Evolutionary conservation across 1,284 basidiomycete species (phyloP).

Genomic region (Marasmius oreades): DNA sequence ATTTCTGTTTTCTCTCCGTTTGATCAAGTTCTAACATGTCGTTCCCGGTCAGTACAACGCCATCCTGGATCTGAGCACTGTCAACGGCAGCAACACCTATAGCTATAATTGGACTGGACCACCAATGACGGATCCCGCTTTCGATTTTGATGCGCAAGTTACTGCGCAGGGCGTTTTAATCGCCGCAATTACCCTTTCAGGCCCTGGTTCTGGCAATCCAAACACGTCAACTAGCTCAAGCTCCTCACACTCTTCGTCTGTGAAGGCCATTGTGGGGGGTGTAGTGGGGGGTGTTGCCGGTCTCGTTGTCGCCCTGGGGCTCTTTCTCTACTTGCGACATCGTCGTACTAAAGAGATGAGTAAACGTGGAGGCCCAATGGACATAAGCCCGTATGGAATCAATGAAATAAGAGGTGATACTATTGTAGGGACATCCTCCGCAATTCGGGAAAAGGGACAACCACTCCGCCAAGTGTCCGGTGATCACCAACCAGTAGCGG

Average conservation of each 20-base stretch:
- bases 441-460: too few relatives aligned
- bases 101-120: background rate
- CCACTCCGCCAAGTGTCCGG: background rate
- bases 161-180: background rate
- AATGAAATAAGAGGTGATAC: too few relatives aligned
- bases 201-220: too few relatives aligned
- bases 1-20: background rate
- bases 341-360: background rate
- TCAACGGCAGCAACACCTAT: background rate
- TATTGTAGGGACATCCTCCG: too few relatives aligned
- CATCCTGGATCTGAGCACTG: background rate
- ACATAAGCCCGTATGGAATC: too few relatives aligned
- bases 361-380: too few relatives aligned
- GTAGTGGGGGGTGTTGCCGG: background rate
- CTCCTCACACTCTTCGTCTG: background rate
- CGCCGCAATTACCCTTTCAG: background rate
- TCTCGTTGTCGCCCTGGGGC: background rate
- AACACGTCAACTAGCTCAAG: background rate
- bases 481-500: background rate
- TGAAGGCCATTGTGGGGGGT: background rate
- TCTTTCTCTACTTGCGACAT: background rate
- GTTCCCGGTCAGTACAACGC: background rate
- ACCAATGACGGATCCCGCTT: background rate
- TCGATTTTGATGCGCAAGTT: background rate
- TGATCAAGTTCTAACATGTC: too few relatives aligned